Percentiles rank a stretch among this genome's conserved stretches.
These are phyloP conservation scores for Trametes cinnabarina DNA, from an alignment of 768 basidiomycete species.

Conservation along the genomic window DNA sequence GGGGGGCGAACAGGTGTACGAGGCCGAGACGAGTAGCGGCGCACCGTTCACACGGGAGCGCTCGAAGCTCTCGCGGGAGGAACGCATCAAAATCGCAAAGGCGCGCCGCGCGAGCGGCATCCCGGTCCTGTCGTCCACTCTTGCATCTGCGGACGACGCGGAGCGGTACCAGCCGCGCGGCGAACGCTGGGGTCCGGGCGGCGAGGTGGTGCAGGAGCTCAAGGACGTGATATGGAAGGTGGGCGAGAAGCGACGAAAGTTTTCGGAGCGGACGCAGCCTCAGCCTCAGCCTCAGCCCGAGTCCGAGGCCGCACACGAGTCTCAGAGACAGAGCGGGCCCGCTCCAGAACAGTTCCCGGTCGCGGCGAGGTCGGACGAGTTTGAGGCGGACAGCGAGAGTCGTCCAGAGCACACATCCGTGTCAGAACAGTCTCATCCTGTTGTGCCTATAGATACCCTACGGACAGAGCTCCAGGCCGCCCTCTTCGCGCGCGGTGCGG, in stretches of 20 bases:
- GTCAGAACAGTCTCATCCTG: neutral
- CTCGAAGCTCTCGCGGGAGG: slow-evolving; percentile 68
- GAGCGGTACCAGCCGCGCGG: slow-evolving; percentile 19
- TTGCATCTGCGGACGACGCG: slow-evolving; percentile 10
- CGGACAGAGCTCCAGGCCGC: slow-evolving; percentile 8
- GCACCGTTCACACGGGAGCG: slow-evolving; percentile 50
- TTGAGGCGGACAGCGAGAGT: neutral
- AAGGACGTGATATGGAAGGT: slow-evolving; percentile 89
- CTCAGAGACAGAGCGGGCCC: neutral
- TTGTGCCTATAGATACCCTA: slow-evolving; percentile 6
- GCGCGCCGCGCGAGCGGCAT: slow-evolving; percentile 48
- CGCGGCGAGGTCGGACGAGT: neutral
- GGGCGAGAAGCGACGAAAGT: slow-evolving; percentile 60
- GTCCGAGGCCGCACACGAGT: neutral
- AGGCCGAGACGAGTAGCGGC: slow-evolving; percentile 51
- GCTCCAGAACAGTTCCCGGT: neutral
- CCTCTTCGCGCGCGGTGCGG: neutral
- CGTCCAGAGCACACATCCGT: neutral
- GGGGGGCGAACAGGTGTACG: slow-evolving; percentile 83
- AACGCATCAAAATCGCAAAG: slow-evolving; percentile 63
- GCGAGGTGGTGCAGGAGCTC: slow-evolving; percentile 80
- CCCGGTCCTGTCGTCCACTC: slow-evolving; percentile 18
- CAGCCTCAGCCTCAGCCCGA: neutral
- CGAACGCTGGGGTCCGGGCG: slow-evolving; percentile 68
- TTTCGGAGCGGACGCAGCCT: slow-evolving; percentile 33